Base-by-base conservation (phyloP, 495 filamentous ascomycete species). In the Aspergillus baeticus region DNA sequence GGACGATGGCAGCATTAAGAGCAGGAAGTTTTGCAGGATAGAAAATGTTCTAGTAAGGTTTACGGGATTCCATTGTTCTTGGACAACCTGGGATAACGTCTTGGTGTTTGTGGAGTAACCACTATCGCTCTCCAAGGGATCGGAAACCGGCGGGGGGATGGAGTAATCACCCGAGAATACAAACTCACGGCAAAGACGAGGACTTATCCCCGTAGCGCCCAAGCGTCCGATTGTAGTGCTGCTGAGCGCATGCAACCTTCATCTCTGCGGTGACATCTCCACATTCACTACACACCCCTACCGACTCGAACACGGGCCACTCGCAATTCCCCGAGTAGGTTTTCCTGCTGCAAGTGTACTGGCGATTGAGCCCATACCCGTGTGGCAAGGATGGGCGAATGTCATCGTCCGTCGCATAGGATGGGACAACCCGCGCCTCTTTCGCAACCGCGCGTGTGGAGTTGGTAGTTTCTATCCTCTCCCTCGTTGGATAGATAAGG, bases 111-210 rank as follows among this genome's bases (percentile, higher is more conserved):
- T 29, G 26, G 26, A 29, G 26, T 29, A 8, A 29, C 26, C 26
- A 8, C 26, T 29, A 29, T 29, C 13, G n/a, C 23, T 54, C 26
- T 34, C 23, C 2, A 13, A 35, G 37, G 41, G 42, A 20, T 49
- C 49, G 1, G 43, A 35, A 21, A 49, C 41, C 10, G 43, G 42
- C 26, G 47, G 55, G 18, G 39, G 57, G 39, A 57, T 38, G 26
- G 57, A 63, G 54, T 63, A 63, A 60, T 58, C 54, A 17, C 53
- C 46, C 47, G 53, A 43, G 47, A 60, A 60, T 42, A 60, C 38
- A 49, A 58, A 63, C 33, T 63, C 57, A 58, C 50, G 60, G 39
- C 45, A 63, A 55, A 53, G 49, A 26, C 53, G n/a, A n/a, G n/a
- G n/a, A n/a, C n/a, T n/a, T n/a, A n/a, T n/a, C n/a, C n/a, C n/a